Evolutionary conservation across 2,329 filamentous ascomycete species (phyloP).

Genomic region (Ophiobolus disseminans): DNA sequence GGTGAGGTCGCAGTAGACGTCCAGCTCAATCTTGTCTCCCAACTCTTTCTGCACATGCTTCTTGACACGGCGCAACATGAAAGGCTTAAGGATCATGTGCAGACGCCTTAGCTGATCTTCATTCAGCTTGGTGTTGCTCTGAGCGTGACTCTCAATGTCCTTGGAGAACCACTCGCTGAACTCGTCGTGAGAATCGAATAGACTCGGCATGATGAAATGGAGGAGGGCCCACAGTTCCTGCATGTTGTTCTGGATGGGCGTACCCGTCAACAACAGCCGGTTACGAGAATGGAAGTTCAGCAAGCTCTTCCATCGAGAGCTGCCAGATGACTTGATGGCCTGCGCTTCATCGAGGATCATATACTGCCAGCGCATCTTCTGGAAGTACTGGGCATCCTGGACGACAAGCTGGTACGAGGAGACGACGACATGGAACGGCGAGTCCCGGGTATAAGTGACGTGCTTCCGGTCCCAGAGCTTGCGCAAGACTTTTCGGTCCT

Average conservation of each 20-base stretch:
- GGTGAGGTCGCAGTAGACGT: conserved; percentile 95
- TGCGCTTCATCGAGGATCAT: conserved; percentile 99
- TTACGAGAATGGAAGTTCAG: conserved; percentile 95
- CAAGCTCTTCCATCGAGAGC: conserved; percentile 95
- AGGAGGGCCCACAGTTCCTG: conserved; percentile 97
- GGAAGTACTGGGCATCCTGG: conserved; percentile 94
- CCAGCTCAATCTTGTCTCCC: conserved; percentile 96
- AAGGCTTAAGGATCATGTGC: conserved; percentile 98
- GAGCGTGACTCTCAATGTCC: conserved; percentile 96
- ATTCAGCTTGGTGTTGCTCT: conserved; percentile 99
- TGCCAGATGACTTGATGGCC: conserved; percentile 97
- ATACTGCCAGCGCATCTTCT: conserved; percentile 99
- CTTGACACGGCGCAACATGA: conserved; percentile 99
- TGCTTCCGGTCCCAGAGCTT: conserved; percentile 99
- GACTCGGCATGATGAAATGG: conserved; percentile 99
- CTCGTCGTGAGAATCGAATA: conserved; percentile 93
- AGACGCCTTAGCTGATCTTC: conserved; percentile 96
- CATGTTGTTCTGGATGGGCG: conserved; percentile 99
- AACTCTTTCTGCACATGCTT: conserved; percentile 99
- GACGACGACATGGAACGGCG: conserved; percentile 92
- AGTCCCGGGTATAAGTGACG: conserved; percentile 90
- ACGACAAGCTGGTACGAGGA: conserved; percentile 98
- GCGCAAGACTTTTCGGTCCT: conserved; percentile 91
- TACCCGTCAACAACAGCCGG: conserved; percentile 89
- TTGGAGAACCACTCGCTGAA: conserved; percentile 96